Conservation (phyloP, 2,329 filamentous ascomycete genomes). For the Hirsutella thompsonii region DNA sequence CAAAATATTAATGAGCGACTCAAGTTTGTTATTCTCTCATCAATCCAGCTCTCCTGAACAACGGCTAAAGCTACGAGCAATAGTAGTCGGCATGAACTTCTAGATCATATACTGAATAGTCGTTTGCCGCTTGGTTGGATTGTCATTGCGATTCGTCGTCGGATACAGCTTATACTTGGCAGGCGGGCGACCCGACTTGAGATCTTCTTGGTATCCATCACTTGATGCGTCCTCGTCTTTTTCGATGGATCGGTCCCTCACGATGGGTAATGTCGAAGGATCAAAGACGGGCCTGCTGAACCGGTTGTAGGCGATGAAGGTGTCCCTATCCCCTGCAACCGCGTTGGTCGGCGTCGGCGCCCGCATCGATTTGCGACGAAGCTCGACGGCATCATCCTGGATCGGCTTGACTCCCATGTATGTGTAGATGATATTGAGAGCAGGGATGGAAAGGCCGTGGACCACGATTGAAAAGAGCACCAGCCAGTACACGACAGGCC, state of each 20-base stretch:
- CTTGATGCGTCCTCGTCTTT: too few species aligned
- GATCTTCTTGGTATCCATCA: background rate
- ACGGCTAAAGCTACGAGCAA: too few species aligned
- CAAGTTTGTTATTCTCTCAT: background rate
- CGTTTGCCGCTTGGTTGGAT: too few species aligned
- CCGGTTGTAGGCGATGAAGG: constrained; percentile 33
- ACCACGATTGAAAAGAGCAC: constrained; percentile 16
- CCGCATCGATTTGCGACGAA: constrained; percentile 22
- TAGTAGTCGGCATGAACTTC: too few species aligned
- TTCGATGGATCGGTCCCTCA: background rate
- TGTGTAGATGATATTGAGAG: constrained; percentile 24
- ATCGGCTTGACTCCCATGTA: constrained; percentile 26
- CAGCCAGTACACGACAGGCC: constrained; percentile 27
- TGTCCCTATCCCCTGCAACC: constrained; percentile 18
- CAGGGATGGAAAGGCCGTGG: constrained; percentile 30
- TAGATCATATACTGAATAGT: too few species aligned
- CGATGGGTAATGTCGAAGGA: background rate
- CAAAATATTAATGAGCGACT: background rate
- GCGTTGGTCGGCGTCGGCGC: constrained; percentile 24
- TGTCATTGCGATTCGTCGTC: too few species aligned
- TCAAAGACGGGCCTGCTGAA: constrained; percentile 26
- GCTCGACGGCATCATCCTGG: constrained; percentile 25
- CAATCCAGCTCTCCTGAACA: too few species aligned
- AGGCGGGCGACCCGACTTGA: too few species aligned
- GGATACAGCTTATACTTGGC: too few species aligned